A percentile compares a stretch with the other conserved stretches of the same genome.
phyloP scores from a whole-genome alignment of 768 basidiomycete genomes.

The Tephrocybe sp. region DNA sequence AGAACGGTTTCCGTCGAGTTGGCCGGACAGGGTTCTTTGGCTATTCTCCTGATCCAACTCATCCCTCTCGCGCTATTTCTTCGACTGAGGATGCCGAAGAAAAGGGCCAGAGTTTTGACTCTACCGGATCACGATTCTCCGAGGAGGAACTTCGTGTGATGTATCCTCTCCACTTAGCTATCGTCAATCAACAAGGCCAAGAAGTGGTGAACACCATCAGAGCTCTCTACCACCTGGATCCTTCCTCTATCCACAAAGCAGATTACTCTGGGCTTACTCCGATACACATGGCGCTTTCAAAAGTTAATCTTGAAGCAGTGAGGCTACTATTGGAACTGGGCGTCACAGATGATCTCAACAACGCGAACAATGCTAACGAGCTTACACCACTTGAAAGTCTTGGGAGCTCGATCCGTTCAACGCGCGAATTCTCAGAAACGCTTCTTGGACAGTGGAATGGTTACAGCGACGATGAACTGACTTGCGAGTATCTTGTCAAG shows the following conservation, averaged over 20 bases:
- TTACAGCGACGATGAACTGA: background rate
- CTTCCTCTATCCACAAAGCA: background rate
- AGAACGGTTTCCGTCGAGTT: slow-evolving; percentile 14
- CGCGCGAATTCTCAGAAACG: slow-evolving; percentile 6
- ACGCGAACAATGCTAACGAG: slow-evolving; percentile 3
- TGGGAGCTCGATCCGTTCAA: background rate
- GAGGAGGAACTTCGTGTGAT: background rate
- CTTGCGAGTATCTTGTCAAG: slow-evolving; percentile 6
- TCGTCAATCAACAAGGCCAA: background rate
- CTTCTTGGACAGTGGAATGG: slow-evolving; percentile 5
- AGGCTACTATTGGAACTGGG: background rate
- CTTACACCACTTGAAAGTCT: slow-evolving; percentile 6
- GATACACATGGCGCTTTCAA: slow-evolving; percentile 1
- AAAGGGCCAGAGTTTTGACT: background rate
- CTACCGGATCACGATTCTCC: background rate
- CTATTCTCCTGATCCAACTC: slow-evolving; percentile 4
- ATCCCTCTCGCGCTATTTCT: slow-evolving; percentile 8
- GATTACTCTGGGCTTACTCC: slow-evolving; percentile 3
- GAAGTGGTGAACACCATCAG: background rate
- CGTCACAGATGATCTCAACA: slow-evolving; percentile 6
- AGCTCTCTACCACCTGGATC: background rate
- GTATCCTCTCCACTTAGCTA: slow-evolving; percentile 2
- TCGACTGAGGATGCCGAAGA: slow-evolving; percentile 3
- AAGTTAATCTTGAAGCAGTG: background rate
- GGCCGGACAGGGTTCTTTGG: slow-evolving; percentile 13